Base-by-base conservation (phyloP, 2,329 filamentous ascomycete genomes). In the Hymenoscyphus occultus region DNA sequence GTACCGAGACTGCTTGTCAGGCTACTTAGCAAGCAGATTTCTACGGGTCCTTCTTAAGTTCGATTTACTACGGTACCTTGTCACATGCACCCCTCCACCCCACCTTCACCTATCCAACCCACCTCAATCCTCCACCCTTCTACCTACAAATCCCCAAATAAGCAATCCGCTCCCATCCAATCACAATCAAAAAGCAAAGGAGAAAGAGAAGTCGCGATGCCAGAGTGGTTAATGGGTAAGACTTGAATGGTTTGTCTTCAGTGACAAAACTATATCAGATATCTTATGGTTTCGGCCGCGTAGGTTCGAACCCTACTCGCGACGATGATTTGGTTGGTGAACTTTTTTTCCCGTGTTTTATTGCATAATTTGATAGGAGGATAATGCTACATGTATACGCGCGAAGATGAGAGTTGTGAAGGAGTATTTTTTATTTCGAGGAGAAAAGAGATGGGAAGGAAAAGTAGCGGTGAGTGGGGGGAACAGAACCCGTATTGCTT, bases 151-250 rank as follows among this genome's bases (percentile, higher is more conserved):
- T 22, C 0, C 19, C n/a, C 6, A 22, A 51, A 51, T 22, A 51
- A 9, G n/a, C n/a, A n/a, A n/a, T n/a, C n/a, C n/a, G 1, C n/a
- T 22, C 19, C 5, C 7, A 51, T 61, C 59, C 31, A 35, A 62
- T 42, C 22, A 35, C 6, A 19, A 9, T 35, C 35, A 35, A 22
- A 42, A 56, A 12, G 28, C 1, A 28, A 28, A 28, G 3, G 3
- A 28, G 3, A 28, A 28, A 28, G 3, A 28, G 2, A 5, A 63
- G 63, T 65, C 65, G 60, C 63, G 63, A 63, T 67, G 65, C 63
- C 65, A 65, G 65, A 67, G 65, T 67, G 65, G 65, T 67, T 67
- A 67, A 67, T 65, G 65, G 63, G 65, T 65, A 63, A 67, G 65
- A 76, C 65, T 67, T 67, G 65, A 67, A 67, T 39, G 31, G 31